A percentile compares a stretch with the other conserved stretches of the same genome.
Evolutionary conservation across 2,329 filamentous ascomycete genomes (phyloP).

Genomic region (Neonectria punicea): DNA sequence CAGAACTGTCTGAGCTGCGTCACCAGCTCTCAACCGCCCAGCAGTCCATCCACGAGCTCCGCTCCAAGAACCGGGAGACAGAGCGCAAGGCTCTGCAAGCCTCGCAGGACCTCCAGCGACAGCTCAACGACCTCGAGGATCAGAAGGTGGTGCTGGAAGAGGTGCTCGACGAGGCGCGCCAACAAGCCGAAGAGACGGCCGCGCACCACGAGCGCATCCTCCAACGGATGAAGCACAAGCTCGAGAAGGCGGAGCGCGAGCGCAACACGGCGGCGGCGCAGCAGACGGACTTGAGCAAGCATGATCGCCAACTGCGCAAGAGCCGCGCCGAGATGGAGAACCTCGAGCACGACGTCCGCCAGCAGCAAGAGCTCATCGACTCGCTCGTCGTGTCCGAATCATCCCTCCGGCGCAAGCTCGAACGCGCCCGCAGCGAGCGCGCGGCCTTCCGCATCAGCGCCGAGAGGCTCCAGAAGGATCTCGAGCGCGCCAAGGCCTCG

Average conservation of each 20-base stretch:
- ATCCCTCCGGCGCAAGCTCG: slow-evolving; percentile 73
- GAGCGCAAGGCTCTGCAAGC: slow-evolving; percentile 57
- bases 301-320: slow-evolving; percentile 69
- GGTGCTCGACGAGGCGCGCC: slow-evolving; percentile 65
- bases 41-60: slow-evolving; percentile 66
- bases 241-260: slow-evolving; percentile 63
- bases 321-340: slow-evolving; percentile 73
- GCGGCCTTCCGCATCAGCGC: slow-evolving; percentile 64
- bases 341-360: slow-evolving; percentile 76
- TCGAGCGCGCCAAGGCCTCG: slow-evolving; percentile 52
- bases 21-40: slow-evolving; percentile 70
- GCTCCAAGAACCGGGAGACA: slow-evolving; percentile 60
- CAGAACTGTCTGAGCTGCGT: slow-evolving; percentile 68
- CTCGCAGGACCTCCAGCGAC: slow-evolving; percentile 61
- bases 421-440: slow-evolving; percentile 74
- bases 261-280: slow-evolving; percentile 50
- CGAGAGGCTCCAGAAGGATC: slow-evolving; percentile 64
- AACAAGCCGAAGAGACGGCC: slow-evolving; percentile 60
- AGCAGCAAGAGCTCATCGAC: slow-evolving; percentile 74
- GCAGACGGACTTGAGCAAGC: slow-evolving; percentile 57
- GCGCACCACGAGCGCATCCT: slow-evolving; percentile 56
- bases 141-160: slow-evolving; percentile 68
- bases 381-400: slow-evolving; percentile 65
- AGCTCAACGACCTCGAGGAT: slow-evolving; percentile 68
- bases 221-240: slow-evolving; percentile 58